Conservation (phyloP, 2,329 filamentous ascomycete species). For the Colletotrichum graminicola region DNA sequence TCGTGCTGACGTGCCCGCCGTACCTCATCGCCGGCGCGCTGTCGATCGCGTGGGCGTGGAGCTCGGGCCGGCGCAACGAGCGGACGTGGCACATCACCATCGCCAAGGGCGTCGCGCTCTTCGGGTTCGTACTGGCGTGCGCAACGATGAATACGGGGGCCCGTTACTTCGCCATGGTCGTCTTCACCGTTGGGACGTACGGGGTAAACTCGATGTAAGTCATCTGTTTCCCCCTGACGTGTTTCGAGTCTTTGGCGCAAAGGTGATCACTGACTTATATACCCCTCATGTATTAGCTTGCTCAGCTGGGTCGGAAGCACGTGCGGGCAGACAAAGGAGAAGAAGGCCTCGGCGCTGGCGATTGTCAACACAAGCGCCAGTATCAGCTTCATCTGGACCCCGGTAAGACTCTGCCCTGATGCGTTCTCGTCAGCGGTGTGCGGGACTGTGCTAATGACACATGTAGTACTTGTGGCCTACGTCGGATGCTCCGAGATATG, state of each 20-base stretch:
- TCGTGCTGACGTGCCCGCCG: slow-evolving; percentile 60
- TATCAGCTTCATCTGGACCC: slow-evolving; percentile 43
- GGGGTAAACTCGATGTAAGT: slow-evolving; percentile 50
- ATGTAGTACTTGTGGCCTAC: slow-evolving; percentile 54
- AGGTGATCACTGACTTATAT: neutral
- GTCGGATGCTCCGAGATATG: slow-evolving; percentile 53
- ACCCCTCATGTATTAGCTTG: neutral
- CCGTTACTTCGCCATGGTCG: slow-evolving; percentile 49
- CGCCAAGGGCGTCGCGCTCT: slow-evolving; percentile 55
- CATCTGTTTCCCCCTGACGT: slow-evolving; percentile 31
- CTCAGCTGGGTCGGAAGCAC: slow-evolving; percentile 50
- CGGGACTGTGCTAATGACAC: neutral
- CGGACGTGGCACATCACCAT: slow-evolving; percentile 61
- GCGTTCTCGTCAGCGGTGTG: too few relatives aligned
- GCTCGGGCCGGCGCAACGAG: slow-evolving; percentile 57
- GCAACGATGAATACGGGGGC: slow-evolving; percentile 50
- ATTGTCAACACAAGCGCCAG: slow-evolving; percentile 46
- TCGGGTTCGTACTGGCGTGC: slow-evolving; percentile 43
- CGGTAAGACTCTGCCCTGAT: neutral
- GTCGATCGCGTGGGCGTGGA: slow-evolving; percentile 51
- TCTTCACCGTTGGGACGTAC: slow-evolving; percentile 47
- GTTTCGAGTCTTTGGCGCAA: neutral
- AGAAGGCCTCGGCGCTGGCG: slow-evolving; percentile 53
- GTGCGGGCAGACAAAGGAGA: slow-evolving; percentile 56
- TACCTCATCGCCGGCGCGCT: slow-evolving; percentile 56